Conservation (phyloP, 805 yeast genomes). For the Yarrowia sp. region DNA sequence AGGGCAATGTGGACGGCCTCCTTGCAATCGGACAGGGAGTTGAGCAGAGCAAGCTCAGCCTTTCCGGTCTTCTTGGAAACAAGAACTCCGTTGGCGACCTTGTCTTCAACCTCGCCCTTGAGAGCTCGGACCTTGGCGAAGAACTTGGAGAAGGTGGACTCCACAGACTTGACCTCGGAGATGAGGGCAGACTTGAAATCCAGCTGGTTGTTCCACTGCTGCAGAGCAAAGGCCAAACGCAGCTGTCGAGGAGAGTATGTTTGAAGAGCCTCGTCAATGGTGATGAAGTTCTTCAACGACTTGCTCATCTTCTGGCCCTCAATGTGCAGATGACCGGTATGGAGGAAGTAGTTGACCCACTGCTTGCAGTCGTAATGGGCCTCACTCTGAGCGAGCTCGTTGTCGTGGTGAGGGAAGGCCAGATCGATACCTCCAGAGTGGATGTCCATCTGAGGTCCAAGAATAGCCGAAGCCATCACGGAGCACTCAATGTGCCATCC, state of each 20-base stretch:
- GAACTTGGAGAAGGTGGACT: slow-evolving; percentile 77
- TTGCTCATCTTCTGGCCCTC: slow-evolving; percentile 99
- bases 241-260: slow-evolving; percentile 79
- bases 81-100: slow-evolving; percentile 56
- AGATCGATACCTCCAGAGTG: slow-evolving; percentile 97
- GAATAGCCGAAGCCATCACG: slow-evolving; percentile 93
- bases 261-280: slow-evolving; percentile 86
- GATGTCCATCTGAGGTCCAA: slow-evolving; percentile 85
- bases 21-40: slow-evolving; percentile 60
- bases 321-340: slow-evolving; percentile 96
- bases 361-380: slow-evolving; percentile 88
- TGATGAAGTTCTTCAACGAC: slow-evolving; percentile 91
- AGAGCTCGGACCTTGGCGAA: slow-evolving; percentile 88
- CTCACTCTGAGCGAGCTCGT: slow-evolving; percentile 96
- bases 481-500: slow-evolving; percentile 99
- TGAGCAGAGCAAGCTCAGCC: slow-evolving; percentile 63
- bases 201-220: slow-evolving; percentile 89
- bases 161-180: slow-evolving; percentile 77
- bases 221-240: slow-evolving; percentile 87
- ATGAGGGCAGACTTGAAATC: slow-evolving; percentile 84
- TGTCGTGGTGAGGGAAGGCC: slow-evolving; percentile 99
- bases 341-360: slow-evolving; percentile 97
- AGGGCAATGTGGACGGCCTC: slow-evolving; percentile 73
- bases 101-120: slow-evolving; percentile 66
- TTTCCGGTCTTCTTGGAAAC: slow-evolving; percentile 67